Percentiles rank a stretch among this genome's conserved stretches.
These are phyloP conservation scores for Chlorencoelia australis DNA, from an alignment of 2,329 filamentous ascomycete genomes.

Conservation along the genomic window DNA sequence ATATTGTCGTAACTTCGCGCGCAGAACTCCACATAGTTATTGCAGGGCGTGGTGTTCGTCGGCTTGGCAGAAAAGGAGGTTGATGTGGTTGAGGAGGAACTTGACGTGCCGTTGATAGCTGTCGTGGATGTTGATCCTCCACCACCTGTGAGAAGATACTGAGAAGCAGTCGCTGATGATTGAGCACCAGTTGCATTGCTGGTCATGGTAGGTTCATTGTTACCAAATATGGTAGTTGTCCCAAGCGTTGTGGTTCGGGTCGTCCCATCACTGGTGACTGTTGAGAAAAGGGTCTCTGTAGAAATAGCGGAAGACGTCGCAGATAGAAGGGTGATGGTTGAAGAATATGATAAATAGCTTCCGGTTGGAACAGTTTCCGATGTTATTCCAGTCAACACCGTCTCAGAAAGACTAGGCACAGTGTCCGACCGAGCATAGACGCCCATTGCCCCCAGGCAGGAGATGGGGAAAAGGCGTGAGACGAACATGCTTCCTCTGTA, in stretches of 20 bases:
- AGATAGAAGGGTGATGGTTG: slow-evolving; percentile 26
- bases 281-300: slow-evolving; percentile 19
- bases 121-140: slow-evolving; percentile 22
- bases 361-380: slow-evolving; percentile 29
- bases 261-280: slow-evolving; percentile 15
- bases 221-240: slow-evolving; percentile 21
- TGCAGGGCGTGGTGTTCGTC: slow-evolving; percentile 70
- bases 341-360: slow-evolving; percentile 28
- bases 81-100: slow-evolving; percentile 36
- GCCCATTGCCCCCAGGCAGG: slow-evolving; percentile 25
- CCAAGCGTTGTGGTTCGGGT: slow-evolving; percentile 21
- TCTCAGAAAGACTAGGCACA: slow-evolving; percentile 9
- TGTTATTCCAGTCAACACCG: slow-evolving; percentile 8
- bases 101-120: slow-evolving; percentile 35
- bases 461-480: slow-evolving; percentile 17
- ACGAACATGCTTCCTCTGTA: slow-evolving; percentile 14
- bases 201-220: slow-evolving; percentile 10
- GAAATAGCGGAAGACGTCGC: slow-evolving; percentile 19
- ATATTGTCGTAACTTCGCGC: slow-evolving; percentile 69
- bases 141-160: slow-evolving; percentile 29
- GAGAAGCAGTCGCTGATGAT: slow-evolving; percentile 26
- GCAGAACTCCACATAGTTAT: slow-evolving; percentile 70
- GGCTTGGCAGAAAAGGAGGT: slow-evolving; percentile 35
- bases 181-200: slow-evolving; percentile 21
- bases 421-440: slow-evolving; percentile 16